Conservation (phyloP, 2,329 filamentous ascomycete species). For the Xylariaceae sp. region DNA sequence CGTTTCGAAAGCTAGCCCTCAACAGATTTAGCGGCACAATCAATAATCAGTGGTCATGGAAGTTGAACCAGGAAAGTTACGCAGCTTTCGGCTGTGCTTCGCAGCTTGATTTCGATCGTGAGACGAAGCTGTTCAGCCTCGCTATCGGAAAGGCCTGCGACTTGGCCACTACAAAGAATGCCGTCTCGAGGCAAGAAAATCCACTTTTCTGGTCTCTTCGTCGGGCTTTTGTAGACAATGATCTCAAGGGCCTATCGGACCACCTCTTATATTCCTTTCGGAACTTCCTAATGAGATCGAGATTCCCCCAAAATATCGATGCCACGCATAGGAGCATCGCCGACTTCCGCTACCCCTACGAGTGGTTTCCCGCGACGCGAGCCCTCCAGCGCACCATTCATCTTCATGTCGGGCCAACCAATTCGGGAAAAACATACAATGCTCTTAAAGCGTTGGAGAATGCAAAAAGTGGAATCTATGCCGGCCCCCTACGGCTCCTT, state of each 20-base stretch:
- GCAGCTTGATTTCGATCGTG: constrained; percentile 38
- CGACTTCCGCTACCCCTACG: constrained; percentile 83
- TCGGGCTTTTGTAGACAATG: constrained; percentile 53
- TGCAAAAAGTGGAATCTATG: constrained; percentile 76
- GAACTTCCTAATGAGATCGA: constrained; percentile 54
- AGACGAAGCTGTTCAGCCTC: constrained; percentile 41
- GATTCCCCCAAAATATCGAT: constrained; percentile 52
- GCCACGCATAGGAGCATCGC: constrained; percentile 61
- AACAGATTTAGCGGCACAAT: background rate
- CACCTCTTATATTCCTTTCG: constrained; percentile 67
- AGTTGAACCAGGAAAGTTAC: constrained; percentile 21
- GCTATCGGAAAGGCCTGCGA: constrained; percentile 41
- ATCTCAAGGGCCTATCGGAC: constrained; percentile 44
- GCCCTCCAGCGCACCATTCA: constrained; percentile 78
- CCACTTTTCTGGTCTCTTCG: constrained; percentile 55
- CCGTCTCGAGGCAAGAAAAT: constrained; percentile 39
- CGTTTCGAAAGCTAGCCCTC: background rate
- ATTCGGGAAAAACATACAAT: constrained; percentile 96
- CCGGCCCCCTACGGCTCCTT: constrained; percentile 80
- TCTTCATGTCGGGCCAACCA: constrained; percentile 92
- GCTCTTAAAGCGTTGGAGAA: constrained; percentile 80
- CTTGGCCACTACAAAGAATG: constrained; percentile 34
- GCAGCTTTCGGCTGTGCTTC: constrained; percentile 31
- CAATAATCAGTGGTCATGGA: constrained; percentile 14
- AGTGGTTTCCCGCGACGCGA: constrained; percentile 88